Evolutionary conservation across 257 asterid species (phyloP), one percentile per base, ranked within the genome.

Genomic region (Rubia yunnanensis): DNA sequence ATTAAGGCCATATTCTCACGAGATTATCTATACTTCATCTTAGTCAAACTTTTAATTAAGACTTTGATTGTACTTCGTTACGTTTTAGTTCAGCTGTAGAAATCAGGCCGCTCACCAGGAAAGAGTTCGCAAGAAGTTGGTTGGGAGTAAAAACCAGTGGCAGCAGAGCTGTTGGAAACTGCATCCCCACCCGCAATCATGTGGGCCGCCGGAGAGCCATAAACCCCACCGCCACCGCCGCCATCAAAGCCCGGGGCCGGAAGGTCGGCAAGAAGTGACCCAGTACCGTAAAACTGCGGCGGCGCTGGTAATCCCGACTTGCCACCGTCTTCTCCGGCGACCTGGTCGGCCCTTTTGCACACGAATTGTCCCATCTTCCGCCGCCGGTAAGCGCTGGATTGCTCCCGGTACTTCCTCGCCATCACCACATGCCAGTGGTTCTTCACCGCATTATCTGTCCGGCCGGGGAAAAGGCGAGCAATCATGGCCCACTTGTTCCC

Each of bases 381-480:
- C 73, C 84, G 84, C 61, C 83, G 76, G 54, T 72, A 67, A 34
- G 79, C 38, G 79, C 83, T 88, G 72, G 88, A 81, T 72, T 84
- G 84, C 71, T 91, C 90, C 69, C 98, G 81, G 79, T 91, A 94
- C 48, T 76, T 88, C 73, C 98, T 86, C 20, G 98, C 98, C 96
- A 88, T 88, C 10, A 91, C 70, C 0, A 88, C 98, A 74, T 91
- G 98, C 98, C 98, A 88, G 72, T 91, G 98, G 72, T 91, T 91
- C 77, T 91, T 91, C 10, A 91, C 98, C 7, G 98, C 95, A 75
- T 92, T 92, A 58, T 92, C 98, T 28, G 98, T 92, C 78, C 98
- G 71, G 58, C 98, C 98, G 0, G 98, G 96, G 49, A 92, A 92
- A 74, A 88, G 83, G 70, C 96, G 77, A 44, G 98, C 87, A 49